phyloP scores from a whole-genome alignment of 768 basidiomycete species.

The Boletellus emodensis region DNA sequence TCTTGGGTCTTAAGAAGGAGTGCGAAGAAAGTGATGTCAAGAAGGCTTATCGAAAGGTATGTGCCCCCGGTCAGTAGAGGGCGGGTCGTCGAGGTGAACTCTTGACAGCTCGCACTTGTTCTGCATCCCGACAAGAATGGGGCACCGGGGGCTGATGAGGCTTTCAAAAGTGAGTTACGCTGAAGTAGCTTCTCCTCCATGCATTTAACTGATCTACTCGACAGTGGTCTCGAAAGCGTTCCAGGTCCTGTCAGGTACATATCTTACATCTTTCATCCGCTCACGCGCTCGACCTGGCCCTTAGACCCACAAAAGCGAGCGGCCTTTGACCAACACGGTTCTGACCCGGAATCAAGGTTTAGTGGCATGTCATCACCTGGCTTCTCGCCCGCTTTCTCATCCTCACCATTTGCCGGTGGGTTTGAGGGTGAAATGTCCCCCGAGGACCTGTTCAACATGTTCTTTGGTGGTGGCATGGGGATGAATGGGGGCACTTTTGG shows the following conservation, averaged over 20 bases:
- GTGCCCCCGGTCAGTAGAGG: slow-evolving; percentile 11
- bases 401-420: slow-evolving; percentile 46
- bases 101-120: slow-evolving; percentile 72
- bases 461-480: slow-evolving; percentile 72
- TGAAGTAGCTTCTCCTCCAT: background rate
- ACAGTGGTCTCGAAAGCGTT: slow-evolving; percentile 98
- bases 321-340: slow-evolving; percentile 77
- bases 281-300: slow-evolving; percentile 4
- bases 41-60: slow-evolving; percentile 94
- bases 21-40: slow-evolving; percentile 85
- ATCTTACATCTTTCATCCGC: background rate
- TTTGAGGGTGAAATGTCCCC: slow-evolving; percentile 89
- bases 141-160: slow-evolving; percentile 97
- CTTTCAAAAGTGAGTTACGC: slow-evolving; percentile 81
- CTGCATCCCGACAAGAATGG: slow-evolving; percentile 93
- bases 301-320: slow-evolving; percentile 85
- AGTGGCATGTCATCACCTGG: slow-evolving; percentile 63
- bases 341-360: slow-evolving; percentile 84
- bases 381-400: slow-evolving; percentile 46
- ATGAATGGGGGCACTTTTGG: slow-evolving; percentile 48
- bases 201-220: slow-evolving; percentile 3
- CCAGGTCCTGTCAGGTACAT: slow-evolving; percentile 79
- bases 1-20: slow-evolving; percentile 70
- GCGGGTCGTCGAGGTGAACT: slow-evolving; percentile 7
- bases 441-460: slow-evolving; percentile 97